Evolutionary conservation across 2,329 filamentous ascomycete species (phyloP), one percentile per base, ranked within the genome.

Genomic region (Diplodia mutila): DNA sequence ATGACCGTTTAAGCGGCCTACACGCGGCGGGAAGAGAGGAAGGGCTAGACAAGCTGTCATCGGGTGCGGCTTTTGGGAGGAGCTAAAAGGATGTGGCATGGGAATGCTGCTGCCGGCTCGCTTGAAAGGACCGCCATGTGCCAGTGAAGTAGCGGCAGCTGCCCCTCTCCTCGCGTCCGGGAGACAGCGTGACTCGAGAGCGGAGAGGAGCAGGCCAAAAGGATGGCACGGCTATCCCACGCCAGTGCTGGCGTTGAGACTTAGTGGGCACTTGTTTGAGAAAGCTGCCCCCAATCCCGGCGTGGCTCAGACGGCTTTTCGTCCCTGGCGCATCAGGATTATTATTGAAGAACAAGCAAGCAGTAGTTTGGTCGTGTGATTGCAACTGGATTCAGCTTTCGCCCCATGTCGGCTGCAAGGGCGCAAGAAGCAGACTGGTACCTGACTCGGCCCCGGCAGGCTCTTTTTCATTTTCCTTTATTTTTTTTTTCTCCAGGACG

Each of bases 391-490:
- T 32, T 32, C 29, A 61, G 57, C 55, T 46, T 9, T 34, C 5
- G 7, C 53, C 53, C 53, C 53, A 57, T 37, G 32, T 34, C 32
- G 32, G 54, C 54, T 59, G 54, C 39, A 61, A 61, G 57, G 57
- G 57, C 46, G 57, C 14, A 34, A 34, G 21, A 32, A 37, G 52
- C 52, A 32, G 52, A 18, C 6, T 55, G 18, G 4, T 16, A 27
- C 4, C 53, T 61, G 39, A 48, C 57, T 61, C 57, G 57, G 23
- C 39, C 57, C 25, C 14, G 55, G 12, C 16, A 29, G 48, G 23
- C 29, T 42, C 49, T n/a, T 34, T 49, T 48, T 61, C 1, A 11
- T 34, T 34, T 34, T 11, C 32, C 11, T 46, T 27, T 48, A 37
- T 12, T 55, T 32, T 32, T 32, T 27, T 27, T 54, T 21, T 9